Evolutionary conservation across 2,329 filamentous ascomycete genomes (phyloP), one percentile per base, ranked within the genome.

Genomic region (Ascochyta koolunga): DNA sequence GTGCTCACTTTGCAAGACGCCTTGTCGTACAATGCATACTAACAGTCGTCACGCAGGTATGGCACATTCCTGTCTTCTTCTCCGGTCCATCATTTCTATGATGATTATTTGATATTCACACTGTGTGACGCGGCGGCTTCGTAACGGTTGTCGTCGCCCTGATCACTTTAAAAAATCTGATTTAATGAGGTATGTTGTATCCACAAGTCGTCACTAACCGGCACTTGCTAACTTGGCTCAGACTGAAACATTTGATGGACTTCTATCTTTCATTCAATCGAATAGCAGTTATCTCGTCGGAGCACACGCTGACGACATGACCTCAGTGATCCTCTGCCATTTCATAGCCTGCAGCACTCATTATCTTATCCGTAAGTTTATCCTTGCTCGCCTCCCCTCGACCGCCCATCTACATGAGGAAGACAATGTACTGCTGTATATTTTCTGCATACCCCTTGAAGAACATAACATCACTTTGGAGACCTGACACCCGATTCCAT

Each of bases 101-200:
- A 87, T 87, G 84, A 86, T 82, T 77, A 70, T 54, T 69, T 70
- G 79, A 79, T 86, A 87, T 87, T 87, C 84, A 87, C 84, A 86
- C 84, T 87, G 84, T 86, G 85, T 86, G 84, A 87, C 51, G 78
- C 79, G 76, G 75, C 71, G 73, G 73, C 76, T 72, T 69, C 72
- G 75, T 80, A 80, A 79, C 76, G 77, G 78, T 69, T 69, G 70
- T 64, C 59, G 62, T 76, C 73, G 80, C 75, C 64, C 82, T 86
- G 83, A 86, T 83, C 82, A 79, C 78, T 76, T 73, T 81, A 81
- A 84, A 84, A 85, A 86, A 84, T 86, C 84, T 87, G 84, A 87
- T 86, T 86, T 86, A 86, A 86, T 86, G 84, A 86, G 83, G 83
- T 79, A 76, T 64, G 73, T 66, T 16, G 5, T 29, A 47, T n/a